Base-by-base conservation (phyloP, 2,329 filamentous ascomycete species). In the Penicillium sp. region DNA sequence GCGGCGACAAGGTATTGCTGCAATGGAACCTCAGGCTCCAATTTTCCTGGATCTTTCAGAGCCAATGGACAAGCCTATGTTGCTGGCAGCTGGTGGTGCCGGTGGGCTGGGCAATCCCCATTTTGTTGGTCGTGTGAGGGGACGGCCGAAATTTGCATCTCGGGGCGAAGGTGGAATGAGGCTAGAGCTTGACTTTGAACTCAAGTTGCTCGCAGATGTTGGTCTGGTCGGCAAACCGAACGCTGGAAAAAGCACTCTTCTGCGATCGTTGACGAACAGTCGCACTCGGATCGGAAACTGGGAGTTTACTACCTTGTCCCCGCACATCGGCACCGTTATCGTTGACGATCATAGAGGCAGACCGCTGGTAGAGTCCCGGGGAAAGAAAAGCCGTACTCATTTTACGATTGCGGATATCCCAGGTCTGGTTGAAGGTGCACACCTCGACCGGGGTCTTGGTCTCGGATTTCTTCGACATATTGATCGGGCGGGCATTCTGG, bases 381-480 rank as follows among this genome's bases (percentile, higher is more conserved):
- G 79, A 72, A 71, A 79, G 72, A 75, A 82, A 75, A 69, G 83
- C 1, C 83, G 92, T 31, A 91, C 89, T 1, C 86, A 89, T 54
- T 96, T 97, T 74, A 96, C 90, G 8, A 88, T 99, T 56, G 94
- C 94, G 15, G 94, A 99, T 71, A 97, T 99, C 54, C 94, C 94
- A 1, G 94, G 94, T 1, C 79, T 99, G 56, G 91, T 99, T 46
- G 88, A 95, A 72, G 92, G 90, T 62, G 94, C 94, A 0, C 93
- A 97, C 75, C 82, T 96, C 8, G 92, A 99, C 74, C 89, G 87
- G 61, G 94, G 94, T 0, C 83, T 99, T 0, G 94, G 94, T 0
- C 86, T 97, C 42, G 91, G 89, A 42, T 99, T 99, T 72, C 77
- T 99, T 15, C 87, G 94, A 14, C 94, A 99, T 72, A 90, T 99